Conservation (phyloP, 164 flowering plant genomes). For the Amborella trichopoda region DNA sequence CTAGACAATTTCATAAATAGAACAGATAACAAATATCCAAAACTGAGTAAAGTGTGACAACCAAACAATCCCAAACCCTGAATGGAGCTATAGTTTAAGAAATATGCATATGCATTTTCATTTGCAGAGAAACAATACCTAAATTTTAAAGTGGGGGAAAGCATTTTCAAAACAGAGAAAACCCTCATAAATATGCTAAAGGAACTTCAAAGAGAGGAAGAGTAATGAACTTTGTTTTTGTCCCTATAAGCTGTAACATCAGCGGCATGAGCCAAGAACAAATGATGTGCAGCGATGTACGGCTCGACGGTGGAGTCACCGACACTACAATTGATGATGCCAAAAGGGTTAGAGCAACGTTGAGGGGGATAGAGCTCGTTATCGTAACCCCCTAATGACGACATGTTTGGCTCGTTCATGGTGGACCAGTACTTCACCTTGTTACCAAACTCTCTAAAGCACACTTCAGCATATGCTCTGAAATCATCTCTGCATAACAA, state of each 20-base stretch:
- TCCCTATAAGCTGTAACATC: conserved; percentile 22
- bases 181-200: too few species aligned
- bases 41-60: too few species aligned
- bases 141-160: too few species aligned
- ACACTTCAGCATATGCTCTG: conserved; percentile 28
- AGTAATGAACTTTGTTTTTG: conserved; percentile 36
- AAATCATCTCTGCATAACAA: conserved; percentile 23
- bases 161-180: too few species aligned
- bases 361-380: conserved; percentile 22
- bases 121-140: too few species aligned
- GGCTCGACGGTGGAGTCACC: conserved; percentile 51
- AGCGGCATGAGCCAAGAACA: conserved; percentile 39
- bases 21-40: too few species aligned
- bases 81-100: too few species aligned
- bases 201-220: too few species aligned
- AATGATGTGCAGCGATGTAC: conserved; percentile 28
- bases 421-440: conserved; percentile 45
- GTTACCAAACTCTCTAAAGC: conserved; percentile 42
- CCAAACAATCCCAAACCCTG: too few species aligned
- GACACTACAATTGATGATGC: conserved; percentile 11
- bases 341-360: conserved; percentile 30
- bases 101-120: too few species aligned
- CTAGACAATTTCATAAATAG: too few species aligned
- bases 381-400: conserved; percentile 22
- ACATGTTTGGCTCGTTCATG: conserved; percentile 31